Evolutionary conservation across 2,329 filamentous ascomycete genomes (phyloP), one percentile per base, ranked within the genome.

Genomic region (Alternaria consortialis): DNA sequence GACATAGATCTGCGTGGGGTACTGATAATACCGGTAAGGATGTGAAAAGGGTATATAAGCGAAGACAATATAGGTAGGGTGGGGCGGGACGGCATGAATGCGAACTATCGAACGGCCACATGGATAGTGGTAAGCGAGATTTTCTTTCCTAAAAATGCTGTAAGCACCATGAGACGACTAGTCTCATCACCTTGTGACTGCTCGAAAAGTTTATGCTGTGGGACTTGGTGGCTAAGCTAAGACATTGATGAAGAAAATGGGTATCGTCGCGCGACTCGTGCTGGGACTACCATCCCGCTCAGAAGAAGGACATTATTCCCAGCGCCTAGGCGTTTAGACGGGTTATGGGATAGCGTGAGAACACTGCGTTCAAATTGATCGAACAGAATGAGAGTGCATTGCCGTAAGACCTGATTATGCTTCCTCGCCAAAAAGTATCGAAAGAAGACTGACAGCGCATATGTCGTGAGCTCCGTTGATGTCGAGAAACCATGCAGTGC

Each of bases 171-270:
- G 34, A 23, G 31, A 50, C n/a, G 46, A 36, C 17, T 23, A 36
- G 32, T 39, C 12, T 20, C 23, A 13, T 29, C 34, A 20, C 36
- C 36, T 29, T n/a, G 29, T 51, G 29, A 50, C 46, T 34, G 56
- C 23, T 48, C 46, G 47, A 7, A 47, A 56, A 56, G 23, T 32
- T 60, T 60, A 60, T 60, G 53, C 58, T 47, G 53, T 60, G 58
- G 27, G 55, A 56, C 53, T 32, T 51, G 20, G 31, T 36, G 31
- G 46, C 39, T 51, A 7, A 12, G 46, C 46, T 12, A 48, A 48
- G 46, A 37, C 32, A n/a, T 37, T 37, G 31, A 27, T 50, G 20
- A 32, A 31, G 46, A 37, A 13, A 17, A 27, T 34, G 5, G n/a
- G 46, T 37, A 8, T 25, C 25, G 34, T 50, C 31, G 15, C 13